phyloP scores from a whole-genome alignment of 129 eudicot species.

The Centaurea solstitialis region DNA sequence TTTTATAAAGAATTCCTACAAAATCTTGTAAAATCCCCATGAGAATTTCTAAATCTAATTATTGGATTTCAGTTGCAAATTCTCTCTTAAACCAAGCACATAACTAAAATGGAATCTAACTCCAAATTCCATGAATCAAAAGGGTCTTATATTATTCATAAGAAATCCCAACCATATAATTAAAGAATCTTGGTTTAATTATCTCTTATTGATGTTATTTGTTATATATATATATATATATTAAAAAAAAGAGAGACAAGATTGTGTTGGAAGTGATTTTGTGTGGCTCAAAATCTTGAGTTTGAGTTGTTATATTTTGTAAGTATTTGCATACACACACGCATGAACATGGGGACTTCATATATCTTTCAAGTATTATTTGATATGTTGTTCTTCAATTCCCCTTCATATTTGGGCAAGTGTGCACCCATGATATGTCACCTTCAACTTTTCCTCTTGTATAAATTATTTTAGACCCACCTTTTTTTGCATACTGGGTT shows the following conservation, averaged over 20 bases:
- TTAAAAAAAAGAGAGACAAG: background rate
- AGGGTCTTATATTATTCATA: background rate
- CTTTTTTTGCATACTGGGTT: background rate
- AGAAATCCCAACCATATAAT: background rate
- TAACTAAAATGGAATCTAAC: background rate
- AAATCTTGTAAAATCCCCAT: no score
- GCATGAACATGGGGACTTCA: slow-evolving; percentile 15
- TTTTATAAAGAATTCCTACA: no score
- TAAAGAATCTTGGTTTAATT: background rate
- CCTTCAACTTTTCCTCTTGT: slow-evolving; percentile 18
- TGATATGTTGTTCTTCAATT: background rate
- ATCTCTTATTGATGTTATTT: background rate
- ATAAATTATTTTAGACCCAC: slow-evolving; percentile 4
- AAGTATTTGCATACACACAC: slow-evolving; percentile 5
- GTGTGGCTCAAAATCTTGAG: slow-evolving; percentile 13
- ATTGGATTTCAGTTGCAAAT: no score
- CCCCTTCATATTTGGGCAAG: slow-evolving; percentile 3
- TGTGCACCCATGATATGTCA: slow-evolving; percentile 25
- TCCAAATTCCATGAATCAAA: background rate
- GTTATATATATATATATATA: no score
- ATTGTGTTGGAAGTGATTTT: slow-evolving; percentile 9
- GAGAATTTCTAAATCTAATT: no score
- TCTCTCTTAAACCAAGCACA: no score
- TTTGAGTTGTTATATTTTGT: slow-evolving; percentile 33
- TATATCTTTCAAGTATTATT: slow-evolving; percentile 4